Evolutionary conservation across 495 filamentous ascomycete genomes (phyloP).

Genomic region (Annulohypoxylon nitens): DNA sequence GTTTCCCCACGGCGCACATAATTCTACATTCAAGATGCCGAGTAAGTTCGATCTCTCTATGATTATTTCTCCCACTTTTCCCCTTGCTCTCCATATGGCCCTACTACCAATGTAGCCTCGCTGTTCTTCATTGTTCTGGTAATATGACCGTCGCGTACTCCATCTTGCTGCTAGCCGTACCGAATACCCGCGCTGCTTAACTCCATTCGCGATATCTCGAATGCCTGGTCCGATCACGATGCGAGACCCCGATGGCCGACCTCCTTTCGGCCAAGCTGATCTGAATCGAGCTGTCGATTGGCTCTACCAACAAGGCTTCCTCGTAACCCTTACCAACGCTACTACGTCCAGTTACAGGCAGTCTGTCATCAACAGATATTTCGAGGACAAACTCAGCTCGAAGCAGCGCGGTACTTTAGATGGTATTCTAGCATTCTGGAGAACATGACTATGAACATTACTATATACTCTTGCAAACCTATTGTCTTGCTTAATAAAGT

Average conservation of each 20-base stretch:
- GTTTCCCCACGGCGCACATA: constrained; percentile 15
- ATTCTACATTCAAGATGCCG: constrained; percentile 50
- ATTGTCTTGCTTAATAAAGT: not conserved
- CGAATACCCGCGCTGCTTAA: not conserved
- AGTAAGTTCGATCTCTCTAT: constrained; percentile 42
- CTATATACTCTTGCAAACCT: not conserved
- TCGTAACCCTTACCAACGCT: not conserved
- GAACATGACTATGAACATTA: not conserved
- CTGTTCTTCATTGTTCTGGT: not conserved
- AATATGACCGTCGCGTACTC: constrained; percentile 5
- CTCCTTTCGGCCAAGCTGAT: not conserved
- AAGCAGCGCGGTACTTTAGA: not conserved
- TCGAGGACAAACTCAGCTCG: constrained; percentile 4
- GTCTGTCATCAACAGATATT: not conserved
- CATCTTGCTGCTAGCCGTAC: not conserved
- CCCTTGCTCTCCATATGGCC: not conserved
- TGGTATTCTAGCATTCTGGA: constrained; percentile 35
- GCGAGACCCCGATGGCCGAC: not conserved
- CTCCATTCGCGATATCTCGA: constrained; percentile 2
- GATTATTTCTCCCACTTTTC: constrained; percentile 6
- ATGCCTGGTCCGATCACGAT: not conserved
- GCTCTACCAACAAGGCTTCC: constrained; percentile 21
- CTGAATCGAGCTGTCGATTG: constrained; percentile 16
- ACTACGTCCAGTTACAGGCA: not conserved
- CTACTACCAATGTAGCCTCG: not conserved